Conservation (phyloP, 140 eudicot species). For the Stevia rebaudiana region DNA sequence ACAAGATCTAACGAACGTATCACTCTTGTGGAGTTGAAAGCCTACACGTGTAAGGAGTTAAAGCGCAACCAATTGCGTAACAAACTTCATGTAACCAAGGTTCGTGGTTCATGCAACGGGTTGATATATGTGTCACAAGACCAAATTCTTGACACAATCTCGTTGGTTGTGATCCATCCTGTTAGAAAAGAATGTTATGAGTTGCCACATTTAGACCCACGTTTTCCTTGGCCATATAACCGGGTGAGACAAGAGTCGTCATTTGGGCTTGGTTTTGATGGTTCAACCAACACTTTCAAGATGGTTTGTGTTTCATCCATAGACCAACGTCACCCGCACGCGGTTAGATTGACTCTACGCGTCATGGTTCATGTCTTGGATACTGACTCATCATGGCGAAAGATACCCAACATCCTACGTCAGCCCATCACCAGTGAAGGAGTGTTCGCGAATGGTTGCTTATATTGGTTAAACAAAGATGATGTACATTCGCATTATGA, state of each 20-base stretch:
- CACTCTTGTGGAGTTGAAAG: neutral
- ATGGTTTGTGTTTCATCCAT: neutral
- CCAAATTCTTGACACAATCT: neutral
- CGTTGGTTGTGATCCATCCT: neutral
- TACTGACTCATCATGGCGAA: neutral
- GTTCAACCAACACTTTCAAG: conserved; percentile 2
- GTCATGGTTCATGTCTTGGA: conserved; percentile 1
- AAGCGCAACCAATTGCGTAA: neutral
- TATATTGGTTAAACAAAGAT: neutral
- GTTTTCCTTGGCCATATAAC: neutral
- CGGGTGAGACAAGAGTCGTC: neutral
- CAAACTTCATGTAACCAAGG: neutral
- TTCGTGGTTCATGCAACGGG: conserved; percentile 11
- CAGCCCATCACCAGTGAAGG: neutral
- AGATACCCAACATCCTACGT: neutral
- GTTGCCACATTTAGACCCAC: neutral
- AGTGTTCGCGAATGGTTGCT: neutral
- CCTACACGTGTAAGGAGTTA: neutral
- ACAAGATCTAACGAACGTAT: neutral
- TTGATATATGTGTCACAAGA: neutral
- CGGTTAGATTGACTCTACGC: neutral
- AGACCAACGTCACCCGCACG: neutral
- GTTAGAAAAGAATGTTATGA: neutral
- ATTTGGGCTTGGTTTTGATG: conserved; percentile 12
- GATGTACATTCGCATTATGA: neutral